Base-by-base conservation (phyloP, 208 protist species). In the Wallacemonas collosoma region DNA sequence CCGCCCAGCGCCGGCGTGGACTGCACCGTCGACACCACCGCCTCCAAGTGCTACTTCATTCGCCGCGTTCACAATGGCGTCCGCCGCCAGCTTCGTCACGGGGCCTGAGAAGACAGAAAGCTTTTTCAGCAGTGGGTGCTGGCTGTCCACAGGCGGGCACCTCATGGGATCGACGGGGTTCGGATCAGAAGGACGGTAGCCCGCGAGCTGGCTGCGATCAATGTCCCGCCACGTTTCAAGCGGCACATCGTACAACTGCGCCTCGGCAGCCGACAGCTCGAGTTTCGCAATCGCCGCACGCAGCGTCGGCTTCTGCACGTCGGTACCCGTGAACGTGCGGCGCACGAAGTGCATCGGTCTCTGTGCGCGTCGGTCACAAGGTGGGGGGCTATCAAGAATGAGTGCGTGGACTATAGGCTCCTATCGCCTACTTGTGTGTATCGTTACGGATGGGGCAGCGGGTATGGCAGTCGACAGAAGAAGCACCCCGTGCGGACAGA, bases 51-150 rank as follows among this genome's bases (percentile, higher is more conserved):
- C 72, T 2, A 38, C n/a, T 57, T 77, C 79, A 68, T 95, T 95
- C 9, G 93, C 90, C 0, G 93, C 93, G 63, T 97, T 97, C 26
- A 97, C 93, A 60, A 95, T 92, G 5, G 85, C 85, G 63, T 97
- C 93, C 11, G 85, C 53, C 50, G 69, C 53, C 40, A 95, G 62
- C 5, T 86, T 58, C n/a, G 73, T 87, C 11, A 90, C 82, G 1
- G 80, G 75, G 8, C 90, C 87, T 15, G 45, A 55, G 63, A 79
- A 71, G 15, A 93, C 40, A 1, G 79, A 64, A 3, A 93, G 66
- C 39, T 76, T 80, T 3, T 48, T 17, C 38, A 86, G 48, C 15
- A 88, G 40, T 7, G n/a, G 26, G 68, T 87, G 61, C 1, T 53
- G 11, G 15, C 40, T 40, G 62, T 80, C 72, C 4, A 80, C 47